These are phyloP conservation scores for Mucor indicus DNA, from an alignment of 371 early-diverging fungal species.

Conservation along the genomic window DNA sequence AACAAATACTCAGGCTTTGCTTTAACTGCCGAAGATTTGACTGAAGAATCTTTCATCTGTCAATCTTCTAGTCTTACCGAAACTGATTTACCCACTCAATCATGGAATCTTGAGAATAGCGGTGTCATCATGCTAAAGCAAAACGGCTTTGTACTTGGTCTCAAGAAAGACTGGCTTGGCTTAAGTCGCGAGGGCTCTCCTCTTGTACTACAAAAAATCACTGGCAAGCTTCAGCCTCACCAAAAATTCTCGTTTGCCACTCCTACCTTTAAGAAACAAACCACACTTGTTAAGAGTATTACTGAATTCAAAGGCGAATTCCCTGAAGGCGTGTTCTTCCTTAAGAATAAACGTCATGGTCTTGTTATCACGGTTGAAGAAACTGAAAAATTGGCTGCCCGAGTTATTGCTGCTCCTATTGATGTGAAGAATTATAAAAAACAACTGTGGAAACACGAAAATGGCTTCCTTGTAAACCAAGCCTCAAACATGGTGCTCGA, in stretches of 20 bases:
- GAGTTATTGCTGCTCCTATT: conserved; percentile 41
- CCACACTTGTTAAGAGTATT: conserved; percentile 12
- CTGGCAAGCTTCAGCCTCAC: conserved; percentile 16
- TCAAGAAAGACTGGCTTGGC: conserved; percentile 44
- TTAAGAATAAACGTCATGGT: conserved; percentile 51
- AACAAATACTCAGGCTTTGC: conserved; percentile 54
- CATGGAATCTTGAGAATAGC: conserved; percentile 23
- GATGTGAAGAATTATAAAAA: conserved; percentile 42
- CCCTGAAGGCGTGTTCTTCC: conserved; percentile 59
- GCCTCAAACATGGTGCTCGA: conserved; percentile 56
- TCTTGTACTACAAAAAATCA: conserved; percentile 32
- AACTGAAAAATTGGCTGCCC: conserved; percentile 20
- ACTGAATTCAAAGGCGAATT: conserved; percentile 37
- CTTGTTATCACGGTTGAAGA: conserved; percentile 45
- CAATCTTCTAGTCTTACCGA: conserved; percentile 30
- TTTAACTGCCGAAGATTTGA: conserved; percentile 45
- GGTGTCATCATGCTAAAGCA: conserved; percentile 38
- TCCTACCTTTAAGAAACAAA: conserved; percentile 36
- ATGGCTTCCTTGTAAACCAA: conserved; percentile 56
- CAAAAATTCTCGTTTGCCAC: conserved; percentile 33
- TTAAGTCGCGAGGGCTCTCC: conserved; percentile 31
- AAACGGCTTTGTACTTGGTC: conserved; percentile 38
- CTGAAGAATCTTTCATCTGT: conserved; percentile 37
- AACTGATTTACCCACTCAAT: conserved; percentile 19
- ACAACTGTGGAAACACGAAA: conserved; percentile 55